These are phyloP conservation scores for Yarrowia galli DNA, from an alignment of 1,139 yeast genomes.

Conservation along the genomic window DNA sequence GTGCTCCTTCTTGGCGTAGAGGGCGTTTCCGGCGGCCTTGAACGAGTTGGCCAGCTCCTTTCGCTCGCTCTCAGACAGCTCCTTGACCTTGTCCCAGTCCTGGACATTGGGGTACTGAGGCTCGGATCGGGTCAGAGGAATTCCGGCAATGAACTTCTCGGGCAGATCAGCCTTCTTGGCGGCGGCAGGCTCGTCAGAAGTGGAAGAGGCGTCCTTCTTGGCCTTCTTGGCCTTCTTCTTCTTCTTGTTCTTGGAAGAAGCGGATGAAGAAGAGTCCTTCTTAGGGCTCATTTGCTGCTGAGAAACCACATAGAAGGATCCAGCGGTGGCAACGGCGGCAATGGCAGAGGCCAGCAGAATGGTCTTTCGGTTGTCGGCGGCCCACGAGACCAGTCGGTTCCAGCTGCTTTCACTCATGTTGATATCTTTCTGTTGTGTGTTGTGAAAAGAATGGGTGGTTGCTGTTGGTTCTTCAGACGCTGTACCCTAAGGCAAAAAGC, in stretches of 20 bases:
- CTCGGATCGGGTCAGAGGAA: constrained; percentile 41
- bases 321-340: constrained; percentile 50
- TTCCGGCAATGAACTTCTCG: constrained; percentile 33
- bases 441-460: not conserved
- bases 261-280: constrained; percentile 39
- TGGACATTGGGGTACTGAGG: constrained; percentile 49
- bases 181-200: not conserved
- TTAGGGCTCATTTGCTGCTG: constrained; percentile 39
- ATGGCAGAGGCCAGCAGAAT: constrained; percentile 48
- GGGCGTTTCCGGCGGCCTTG: constrained; percentile 89
- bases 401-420: constrained; percentile 37
- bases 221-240: constrained; percentile 44
- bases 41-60: constrained; percentile 76
- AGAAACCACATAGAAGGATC: constrained; percentile 46
- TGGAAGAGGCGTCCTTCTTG: constrained; percentile 38
- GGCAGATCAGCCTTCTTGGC: constrained; percentile 38
- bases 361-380: constrained; percentile 48
- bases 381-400: constrained; percentile 42
- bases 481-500: not conserved
- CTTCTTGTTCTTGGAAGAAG: constrained; percentile 45
- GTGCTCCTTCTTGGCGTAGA: constrained; percentile 73
- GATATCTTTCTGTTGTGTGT: not conserved
- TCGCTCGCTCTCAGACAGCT: constrained; percentile 61
- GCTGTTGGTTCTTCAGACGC: not conserved
- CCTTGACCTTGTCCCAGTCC: constrained; percentile 55